phyloP scores from a whole-genome alignment of 352 stramenopile genomes.

The Pythium vanterpoolii region DNA sequence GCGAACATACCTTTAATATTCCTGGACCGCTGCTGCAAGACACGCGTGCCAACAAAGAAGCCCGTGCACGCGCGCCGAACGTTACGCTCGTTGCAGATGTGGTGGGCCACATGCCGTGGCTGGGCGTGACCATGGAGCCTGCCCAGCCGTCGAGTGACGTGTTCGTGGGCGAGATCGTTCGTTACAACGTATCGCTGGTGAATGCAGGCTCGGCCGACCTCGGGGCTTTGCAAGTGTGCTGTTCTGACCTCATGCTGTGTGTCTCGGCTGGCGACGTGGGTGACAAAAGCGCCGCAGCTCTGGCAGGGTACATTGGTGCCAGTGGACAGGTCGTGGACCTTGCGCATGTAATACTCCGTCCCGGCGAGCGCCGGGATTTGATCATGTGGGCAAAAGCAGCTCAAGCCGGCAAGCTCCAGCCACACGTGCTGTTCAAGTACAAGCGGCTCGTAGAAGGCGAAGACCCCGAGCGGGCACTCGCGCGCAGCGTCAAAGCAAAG shows the following conservation, averaged over 20 bases:
- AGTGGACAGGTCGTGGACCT: constrained; percentile 68
- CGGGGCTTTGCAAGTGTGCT: constrained; percentile 54
- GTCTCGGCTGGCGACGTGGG: constrained; percentile 23
- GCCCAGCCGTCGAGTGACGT: constrained; percentile 29
- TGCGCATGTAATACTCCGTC: constrained; percentile 38
- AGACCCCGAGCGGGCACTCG: constrained; percentile 14
- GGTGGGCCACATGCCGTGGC: constrained; percentile 73
- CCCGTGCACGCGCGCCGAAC: constrained; percentile 68
- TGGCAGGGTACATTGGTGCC: constrained; percentile 55
- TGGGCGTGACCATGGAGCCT: constrained; percentile 61
- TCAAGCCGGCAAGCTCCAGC: constrained; percentile 36
- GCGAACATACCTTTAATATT: constrained; percentile 80
- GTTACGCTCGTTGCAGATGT: constrained; percentile 73
- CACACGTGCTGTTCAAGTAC: constrained; percentile 74
- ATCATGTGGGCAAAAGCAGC: constrained; percentile 49
- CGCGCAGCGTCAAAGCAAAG: constrained; percentile 48
- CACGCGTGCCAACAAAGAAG: constrained; percentile 69
- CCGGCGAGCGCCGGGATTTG: constrained; percentile 49
- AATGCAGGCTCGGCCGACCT: constrained; percentile 60
- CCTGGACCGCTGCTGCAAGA: constrained; percentile 78
- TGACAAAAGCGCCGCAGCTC: constrained; percentile 10
- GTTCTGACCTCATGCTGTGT: constrained; percentile 61
- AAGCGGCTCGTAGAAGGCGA: constrained; percentile 25
- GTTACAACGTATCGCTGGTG: constrained; percentile 43
- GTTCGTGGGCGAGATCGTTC: constrained; percentile 64